A percentile compares a stretch with the other conserved stretches of the same genome.
Conservation (phyloP, 2,329 filamentous ascomycete species). For the Cryphonectria japonica region DNA sequence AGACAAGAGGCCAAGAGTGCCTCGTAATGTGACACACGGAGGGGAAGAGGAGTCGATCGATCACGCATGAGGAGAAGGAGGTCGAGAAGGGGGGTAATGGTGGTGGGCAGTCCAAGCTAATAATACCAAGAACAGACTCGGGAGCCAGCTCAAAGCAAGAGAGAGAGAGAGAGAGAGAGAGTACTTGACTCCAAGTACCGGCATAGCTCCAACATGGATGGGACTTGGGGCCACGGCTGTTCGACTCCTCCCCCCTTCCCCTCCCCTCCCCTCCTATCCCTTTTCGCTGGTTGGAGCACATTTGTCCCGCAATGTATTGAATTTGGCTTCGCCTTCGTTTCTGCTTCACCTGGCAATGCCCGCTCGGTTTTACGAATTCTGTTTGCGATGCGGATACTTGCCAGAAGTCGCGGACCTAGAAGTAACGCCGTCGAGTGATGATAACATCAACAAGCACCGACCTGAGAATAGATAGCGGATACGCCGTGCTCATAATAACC, state of each 20-base stretch:
- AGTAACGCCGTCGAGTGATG: slow-evolving; percentile 9
- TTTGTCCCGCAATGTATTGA: slow-evolving; percentile 4
- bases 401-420: background rate
- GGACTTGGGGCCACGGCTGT: background rate
- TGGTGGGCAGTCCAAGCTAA: slow-evolving; percentile 13
- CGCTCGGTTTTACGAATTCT: background rate
- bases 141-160: slow-evolving; percentile 4
- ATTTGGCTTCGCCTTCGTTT: background rate
- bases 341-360: background rate
- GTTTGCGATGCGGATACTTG: background rate
- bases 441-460: background rate
- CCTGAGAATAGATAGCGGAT: background rate
- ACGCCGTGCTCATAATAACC: background rate
- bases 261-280: background rate
- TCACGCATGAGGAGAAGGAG: slow-evolving; percentile 15
- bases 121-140: slow-evolving; percentile 9
- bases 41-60: slow-evolving; percentile 15
- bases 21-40: background rate
- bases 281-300: slow-evolving; percentile 2
- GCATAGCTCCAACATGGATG: slow-evolving; percentile 11
- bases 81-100: background rate
- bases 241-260: background rate
- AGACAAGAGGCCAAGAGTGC: background rate
- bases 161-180: slow-evolving; percentile 7
- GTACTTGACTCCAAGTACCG: slow-evolving; percentile 4